A percentile compares a stretch with the other conserved stretches of the same genome.
Evolutionary conservation across 345 rosid species (phyloP).

Genomic region (Murraya paniculata): DNA sequence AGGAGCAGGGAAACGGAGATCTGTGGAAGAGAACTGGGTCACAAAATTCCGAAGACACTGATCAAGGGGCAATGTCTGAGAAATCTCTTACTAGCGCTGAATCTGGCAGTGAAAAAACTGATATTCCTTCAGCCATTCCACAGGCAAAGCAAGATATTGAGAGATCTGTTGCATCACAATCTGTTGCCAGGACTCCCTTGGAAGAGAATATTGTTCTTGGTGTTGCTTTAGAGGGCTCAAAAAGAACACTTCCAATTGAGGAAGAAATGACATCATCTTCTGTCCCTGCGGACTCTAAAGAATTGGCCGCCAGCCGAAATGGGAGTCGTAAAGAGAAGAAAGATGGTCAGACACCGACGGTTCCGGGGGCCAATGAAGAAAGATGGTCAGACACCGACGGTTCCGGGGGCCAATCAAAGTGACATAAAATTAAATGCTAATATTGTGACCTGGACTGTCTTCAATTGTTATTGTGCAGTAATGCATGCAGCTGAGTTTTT

Average conservation of each 20-base stretch:
- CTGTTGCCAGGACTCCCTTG: slow-evolving; percentile 41
- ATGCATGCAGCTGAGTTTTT: slow-evolving; percentile 48
- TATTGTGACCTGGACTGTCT: not conserved
- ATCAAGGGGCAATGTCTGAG: slow-evolving; percentile 16
- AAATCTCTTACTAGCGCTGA: slow-evolving; percentile 21
- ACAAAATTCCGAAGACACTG: slow-evolving; percentile 19
- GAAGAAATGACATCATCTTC: slow-evolving; percentile 44
- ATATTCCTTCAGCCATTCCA: slow-evolving; percentile 17
- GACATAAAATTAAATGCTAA: slow-evolving; percentile 1
- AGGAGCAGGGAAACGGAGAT: slow-evolving; percentile 25
- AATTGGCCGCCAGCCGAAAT: slow-evolving; percentile 44
- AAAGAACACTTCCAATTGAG: slow-evolving; percentile 85
- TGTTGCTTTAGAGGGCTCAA: slow-evolving; percentile 85
- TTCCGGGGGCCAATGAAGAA: slow-evolving; percentile 33
- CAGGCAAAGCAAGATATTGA: slow-evolving; percentile 39
- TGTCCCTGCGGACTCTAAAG: slow-evolving; percentile 44
- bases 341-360: slow-evolving; percentile 34
- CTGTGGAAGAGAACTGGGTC: slow-evolving; percentile 21
- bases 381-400: slow-evolving; percentile 37
- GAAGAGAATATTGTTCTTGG: slow-evolving; percentile 88
- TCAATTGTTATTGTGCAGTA: slow-evolving; percentile 10
- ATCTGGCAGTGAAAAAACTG: slow-evolving; percentile 22
- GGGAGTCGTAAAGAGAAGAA: slow-evolving; percentile 38
- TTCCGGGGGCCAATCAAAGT: slow-evolving; percentile 22
- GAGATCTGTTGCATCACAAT: slow-evolving; percentile 28